Evolutionary conservation across 148 eudicot species (phyloP), one percentile per base, ranked within the genome.

Genomic region (Rheum nobile): DNA sequence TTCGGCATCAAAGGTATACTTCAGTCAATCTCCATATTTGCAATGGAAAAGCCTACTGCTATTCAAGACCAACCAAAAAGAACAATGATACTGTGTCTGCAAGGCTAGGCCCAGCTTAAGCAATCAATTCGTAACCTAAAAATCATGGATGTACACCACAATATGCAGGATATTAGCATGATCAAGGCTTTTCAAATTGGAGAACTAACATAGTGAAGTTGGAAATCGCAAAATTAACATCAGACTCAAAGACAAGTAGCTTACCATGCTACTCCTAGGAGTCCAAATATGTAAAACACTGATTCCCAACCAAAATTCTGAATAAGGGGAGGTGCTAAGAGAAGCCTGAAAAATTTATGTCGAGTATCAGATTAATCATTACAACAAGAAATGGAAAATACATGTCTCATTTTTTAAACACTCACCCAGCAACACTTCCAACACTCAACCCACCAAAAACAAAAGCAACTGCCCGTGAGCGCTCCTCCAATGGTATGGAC

Each of bases 391-490:
- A 65, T 16, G 21, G 8, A 65, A 37, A 65, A 12, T 61, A 61
- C 29, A 6, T 13, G 35, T 37, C 35, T 26, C 19, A 29, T 28
- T 29, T 13, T n/a, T n/a, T n/a, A n/a, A n/a, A n/a, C n/a, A n/a
- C n/a, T n/a, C n/a, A 96, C 99, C 99, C 99, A 24, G 83, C 43
- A 42, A 96, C 99, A 70, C 99, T 96, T 79, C 99, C 99, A 48
- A 89, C 91, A 89, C 99, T 92, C 76, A 96, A 80, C 74, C 99
- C 99, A 80, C 97, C 99, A 82, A 96, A 96, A 76, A 92, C 97
- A 86, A 96, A 92, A 74, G 96, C 84, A 74, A 96, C 99, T 67
- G 99, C 97, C 50, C 99, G 81, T 77, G 99, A 96, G 14, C 99
- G 93, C 85, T 96, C 99, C 83, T 87, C 83, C 84, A 92, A 71